phyloP scores from a whole-genome alignment of 129 eudicot species.

The Flaveria brownii region DNA sequence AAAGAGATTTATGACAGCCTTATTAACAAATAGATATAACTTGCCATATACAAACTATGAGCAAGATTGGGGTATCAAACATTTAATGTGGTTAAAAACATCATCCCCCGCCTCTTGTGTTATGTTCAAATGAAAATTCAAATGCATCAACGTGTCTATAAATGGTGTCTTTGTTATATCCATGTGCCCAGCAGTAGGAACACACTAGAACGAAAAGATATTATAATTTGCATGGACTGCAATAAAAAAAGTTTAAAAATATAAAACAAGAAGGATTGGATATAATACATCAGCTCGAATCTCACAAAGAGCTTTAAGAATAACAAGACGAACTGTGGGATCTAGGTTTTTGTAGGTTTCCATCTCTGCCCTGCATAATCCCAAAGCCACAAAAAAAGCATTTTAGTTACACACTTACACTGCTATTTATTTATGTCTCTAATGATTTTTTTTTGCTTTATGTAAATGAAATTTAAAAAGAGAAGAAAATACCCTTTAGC shows the following conservation, averaged over 20 bases:
- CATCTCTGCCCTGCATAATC: constrained; percentile 61
- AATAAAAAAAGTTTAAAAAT: constrained; percentile 12
- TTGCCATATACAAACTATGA: not conserved
- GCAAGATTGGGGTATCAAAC: not conserved
- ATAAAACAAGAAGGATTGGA: constrained; percentile 15
- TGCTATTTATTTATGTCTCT: not conserved
- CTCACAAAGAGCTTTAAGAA: constrained; percentile 92
- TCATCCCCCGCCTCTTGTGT: not conserved
- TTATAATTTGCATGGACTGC: not conserved
- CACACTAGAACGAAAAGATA: not conserved
- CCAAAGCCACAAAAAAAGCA: constrained; percentile 21
- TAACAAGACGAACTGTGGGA: constrained; percentile 60
- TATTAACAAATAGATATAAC: not conserved
- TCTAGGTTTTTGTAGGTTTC: constrained; percentile 70
- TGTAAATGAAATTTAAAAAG: constrained; percentile 1
- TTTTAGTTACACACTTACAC: not conserved
- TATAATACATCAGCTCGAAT: constrained; percentile 66
- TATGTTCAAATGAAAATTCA: not conserved
- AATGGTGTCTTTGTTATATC: not conserved
- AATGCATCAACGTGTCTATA: constrained; percentile 6
- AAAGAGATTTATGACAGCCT: not conserved
- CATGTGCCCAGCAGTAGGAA: not conserved
- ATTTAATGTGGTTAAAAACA: constrained; percentile 1
- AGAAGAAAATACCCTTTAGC: constrained; percentile 68
- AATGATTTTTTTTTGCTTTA: not conserved